Percentiles rank a stretch among this genome's conserved stretches.
Conservation (phyloP, 2,329 filamentous ascomycete species). For the Aspergillus intermedius region DNA sequence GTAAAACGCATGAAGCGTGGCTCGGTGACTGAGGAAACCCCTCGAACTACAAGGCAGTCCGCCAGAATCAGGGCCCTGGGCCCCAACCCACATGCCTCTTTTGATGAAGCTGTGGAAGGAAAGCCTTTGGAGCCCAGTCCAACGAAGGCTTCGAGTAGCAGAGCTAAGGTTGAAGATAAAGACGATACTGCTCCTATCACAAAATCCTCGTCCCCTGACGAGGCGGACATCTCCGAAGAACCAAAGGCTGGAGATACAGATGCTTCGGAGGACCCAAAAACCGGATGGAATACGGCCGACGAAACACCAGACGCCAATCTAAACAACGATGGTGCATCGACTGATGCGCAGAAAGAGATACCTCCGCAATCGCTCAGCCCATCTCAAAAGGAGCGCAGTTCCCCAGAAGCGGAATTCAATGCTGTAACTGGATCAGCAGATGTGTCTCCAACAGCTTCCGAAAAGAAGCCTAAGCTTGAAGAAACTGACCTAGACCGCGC, state of each 20-base stretch:
- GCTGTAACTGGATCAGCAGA: constrained; percentile 10
- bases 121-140: not conserved
- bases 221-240: constrained; percentile 6
- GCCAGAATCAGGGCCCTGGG: constrained; percentile 23
- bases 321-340: constrained; percentile 1
- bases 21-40: constrained; percentile 24
- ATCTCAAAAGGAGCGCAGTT: constrained; percentile 20
- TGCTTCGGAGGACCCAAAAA: not conserved
- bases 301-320: constrained; percentile 6
- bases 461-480: constrained; percentile 29
- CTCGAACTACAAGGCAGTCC: constrained; percentile 29
- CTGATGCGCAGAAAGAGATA: constrained; percentile 1
- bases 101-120: not conserved
- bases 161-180: constrained; percentile 11
- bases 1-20: constrained; percentile 26
- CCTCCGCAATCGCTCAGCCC: constrained; percentile 12
- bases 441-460: constrained; percentile 6
- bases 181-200: constrained; percentile 5
- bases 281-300: constrained; percentile 1
- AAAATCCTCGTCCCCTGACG: constrained; percentile 12
- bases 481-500: constrained; percentile 18
- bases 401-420: constrained; percentile 16
- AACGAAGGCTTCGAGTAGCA: constrained; percentile 11
- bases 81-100: not conserved
- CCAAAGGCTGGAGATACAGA: constrained; percentile 4